phyloP scores from a whole-genome alignment of 306 rosid species.

The Fragaria iinumae region DNA sequence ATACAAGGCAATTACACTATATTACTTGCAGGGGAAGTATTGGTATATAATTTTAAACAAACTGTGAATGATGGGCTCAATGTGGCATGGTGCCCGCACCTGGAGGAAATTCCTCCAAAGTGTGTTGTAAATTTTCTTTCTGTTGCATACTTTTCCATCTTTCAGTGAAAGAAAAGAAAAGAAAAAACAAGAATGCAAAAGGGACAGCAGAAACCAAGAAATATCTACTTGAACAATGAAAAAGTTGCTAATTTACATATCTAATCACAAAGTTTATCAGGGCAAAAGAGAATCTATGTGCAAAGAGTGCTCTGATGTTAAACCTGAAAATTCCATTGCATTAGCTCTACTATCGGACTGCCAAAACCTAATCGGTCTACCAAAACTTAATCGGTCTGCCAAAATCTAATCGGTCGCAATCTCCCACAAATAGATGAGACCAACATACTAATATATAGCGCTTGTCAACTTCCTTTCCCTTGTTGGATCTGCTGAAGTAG shows the following conservation, averaged over 20 bases:
- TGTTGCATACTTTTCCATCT: background rate
- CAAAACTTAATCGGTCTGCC: conserved; percentile 2
- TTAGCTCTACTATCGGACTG: background rate
- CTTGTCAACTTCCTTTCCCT: conserved; percentile 65
- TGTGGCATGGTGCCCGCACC: too few species aligned
- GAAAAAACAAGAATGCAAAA: background rate
- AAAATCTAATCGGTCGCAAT: background rate
- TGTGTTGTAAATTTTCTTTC: too few species aligned
- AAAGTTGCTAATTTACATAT: background rate
- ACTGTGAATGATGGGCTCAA: too few species aligned
- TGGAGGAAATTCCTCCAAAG: too few species aligned
- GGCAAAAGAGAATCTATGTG: background rate
- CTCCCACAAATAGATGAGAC: background rate
- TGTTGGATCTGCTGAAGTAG: conserved; percentile 95
- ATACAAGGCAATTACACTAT: too few species aligned
- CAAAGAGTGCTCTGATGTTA: background rate
- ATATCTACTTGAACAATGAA: background rate
- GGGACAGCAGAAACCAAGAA: background rate
- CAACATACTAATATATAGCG: background rate
- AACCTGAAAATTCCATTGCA: background rate
- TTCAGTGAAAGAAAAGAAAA: background rate
- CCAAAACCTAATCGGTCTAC: background rate
- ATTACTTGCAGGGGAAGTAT: too few species aligned
- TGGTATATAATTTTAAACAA: too few species aligned
- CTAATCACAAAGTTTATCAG: background rate